Evolutionary conservation across 768 basidiomycete species (phyloP), one percentile per base, ranked within the genome.

Genomic region (Tulasnella sp.): DNA sequence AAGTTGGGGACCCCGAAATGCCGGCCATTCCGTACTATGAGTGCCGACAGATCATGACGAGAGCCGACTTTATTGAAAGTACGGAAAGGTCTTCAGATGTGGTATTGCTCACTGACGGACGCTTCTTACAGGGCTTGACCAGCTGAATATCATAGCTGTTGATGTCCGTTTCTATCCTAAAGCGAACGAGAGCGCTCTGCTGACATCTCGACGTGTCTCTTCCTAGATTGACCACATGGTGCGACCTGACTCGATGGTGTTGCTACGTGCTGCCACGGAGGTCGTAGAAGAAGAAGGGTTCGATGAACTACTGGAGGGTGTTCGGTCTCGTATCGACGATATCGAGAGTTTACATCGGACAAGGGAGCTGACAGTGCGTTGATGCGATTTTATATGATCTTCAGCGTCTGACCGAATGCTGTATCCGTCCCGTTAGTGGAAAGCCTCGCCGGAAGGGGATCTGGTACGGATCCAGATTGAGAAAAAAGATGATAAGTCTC

Each of bases 321-420:
- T 89, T 4, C 74, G 85, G 49, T 78, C 78, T 59, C 74, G 91
- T 12, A 80, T 92, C 37, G 85, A 90, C 67, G 83, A 86, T 68
- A 92, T 93, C 64, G 90, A 93, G 70, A 84, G 82, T 67, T 65
- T 90, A 57, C 85, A 86, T 61, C 75, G 86, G 40, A 88, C 86
- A 21, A 71, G 83, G 57, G 85, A 88, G 68, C 68, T 87, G 59
- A 86, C 83, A 40, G 84, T 86, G 17, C n/a, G 46, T 31, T 15
- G 15, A 2, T n/a, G 4, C 27, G 8, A 27, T 4, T 4, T 27
- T 46, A 5, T 6, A 8, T 31, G 21, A 14, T 32, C 29, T 14
- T 21, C 21, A 15, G 19, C 4, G 43, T 45, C 43, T 48, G 27
- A n/a, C 46, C 34, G 46, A 48, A 25, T n/a, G 29, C 7, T 35